Evolutionary conservation across 305 asterid species (phyloP).

Genomic region (Rubia occidens): DNA sequence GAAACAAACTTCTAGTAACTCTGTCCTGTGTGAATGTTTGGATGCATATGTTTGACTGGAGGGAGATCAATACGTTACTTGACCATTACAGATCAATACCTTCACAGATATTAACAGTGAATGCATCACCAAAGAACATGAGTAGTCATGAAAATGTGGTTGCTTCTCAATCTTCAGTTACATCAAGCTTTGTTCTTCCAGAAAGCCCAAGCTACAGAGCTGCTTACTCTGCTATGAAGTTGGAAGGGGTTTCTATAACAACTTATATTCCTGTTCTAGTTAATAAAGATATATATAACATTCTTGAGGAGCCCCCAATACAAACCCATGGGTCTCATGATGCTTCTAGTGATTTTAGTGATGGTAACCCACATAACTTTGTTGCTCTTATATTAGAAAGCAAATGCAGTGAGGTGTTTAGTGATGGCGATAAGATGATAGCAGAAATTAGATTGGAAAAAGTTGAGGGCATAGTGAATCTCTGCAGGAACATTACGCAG

Average conservation of each 20-base stretch:
- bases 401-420: constrained; percentile 42
- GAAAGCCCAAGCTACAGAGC: constrained; percentile 25
- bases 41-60: constrained; percentile 78
- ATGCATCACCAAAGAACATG: constrained; percentile 25
- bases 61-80: constrained; percentile 43
- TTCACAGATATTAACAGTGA: constrained; percentile 19
- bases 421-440: constrained; percentile 41
- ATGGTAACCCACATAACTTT: constrained; percentile 44
- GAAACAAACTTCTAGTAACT: constrained; percentile 38
- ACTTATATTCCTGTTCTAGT: constrained; percentile 59
- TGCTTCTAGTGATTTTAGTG: constrained; percentile 27
- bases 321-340: constrained; percentile 25
- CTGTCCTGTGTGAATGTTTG: constrained; percentile 60
- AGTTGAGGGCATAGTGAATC: constrained; percentile 46
- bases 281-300: constrained; percentile 26
- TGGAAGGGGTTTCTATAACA: constrained; percentile 49
- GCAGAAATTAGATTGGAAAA: constrained; percentile 43
- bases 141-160: constrained; percentile 26
- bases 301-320: constrained; percentile 32
- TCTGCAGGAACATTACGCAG: constrained; percentile 32
- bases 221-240: constrained; percentile 29
- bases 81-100: constrained; percentile 31
- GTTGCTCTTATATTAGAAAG: constrained; percentile 47
- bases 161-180: constrained; percentile 15
- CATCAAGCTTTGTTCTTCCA: constrained; percentile 25